Conservation (phyloP, 371 early-diverging fungal genomes). For the Phascolomyces articulosus region DNA sequence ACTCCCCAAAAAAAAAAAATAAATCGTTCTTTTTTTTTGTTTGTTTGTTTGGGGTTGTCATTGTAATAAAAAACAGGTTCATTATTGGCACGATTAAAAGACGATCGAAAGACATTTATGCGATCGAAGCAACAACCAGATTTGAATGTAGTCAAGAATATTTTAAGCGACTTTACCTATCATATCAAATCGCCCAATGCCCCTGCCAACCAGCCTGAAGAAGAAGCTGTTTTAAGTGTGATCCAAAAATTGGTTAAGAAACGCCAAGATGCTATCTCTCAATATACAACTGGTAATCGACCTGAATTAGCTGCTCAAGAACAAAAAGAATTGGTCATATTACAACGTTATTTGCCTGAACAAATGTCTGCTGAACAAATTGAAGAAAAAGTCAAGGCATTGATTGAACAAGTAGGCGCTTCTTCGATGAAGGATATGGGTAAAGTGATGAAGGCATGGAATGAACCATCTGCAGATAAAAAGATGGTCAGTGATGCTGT, state of each 20-base stretch:
- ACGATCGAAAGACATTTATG: conserved; percentile 79
- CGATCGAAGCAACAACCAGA: conserved; percentile 68
- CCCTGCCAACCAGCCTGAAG: conserved; percentile 32
- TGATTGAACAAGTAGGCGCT: conserved; percentile 60
- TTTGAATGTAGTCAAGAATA: conserved; percentile 70
- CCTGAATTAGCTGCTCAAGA: conserved; percentile 72
- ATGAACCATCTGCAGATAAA: conserved; percentile 64
- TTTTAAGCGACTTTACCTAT: conserved; percentile 75
- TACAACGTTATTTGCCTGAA: conserved; percentile 69
- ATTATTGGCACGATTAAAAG: conserved; percentile 53
- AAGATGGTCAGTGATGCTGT: conserved; percentile 67
- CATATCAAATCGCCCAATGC: conserved; percentile 64
- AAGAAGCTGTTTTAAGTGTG: conserved; percentile 54
- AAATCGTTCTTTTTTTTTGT: no score
- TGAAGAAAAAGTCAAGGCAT: conserved; percentile 53
- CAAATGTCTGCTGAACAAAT: conserved; percentile 73
- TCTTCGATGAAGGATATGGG: conserved; percentile 70
- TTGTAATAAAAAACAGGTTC: neutral
- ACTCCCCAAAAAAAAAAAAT: neutral
- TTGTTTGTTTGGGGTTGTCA: neutral
- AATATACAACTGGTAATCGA: conserved; percentile 64
- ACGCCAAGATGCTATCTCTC: conserved; percentile 70
- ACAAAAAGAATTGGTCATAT: conserved; percentile 58
- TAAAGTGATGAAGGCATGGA: conserved; percentile 78
- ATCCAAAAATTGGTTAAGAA: conserved; percentile 76